Conservation (phyloP, 805 yeast species). For the Spathaspora gorwiae region DNA sequence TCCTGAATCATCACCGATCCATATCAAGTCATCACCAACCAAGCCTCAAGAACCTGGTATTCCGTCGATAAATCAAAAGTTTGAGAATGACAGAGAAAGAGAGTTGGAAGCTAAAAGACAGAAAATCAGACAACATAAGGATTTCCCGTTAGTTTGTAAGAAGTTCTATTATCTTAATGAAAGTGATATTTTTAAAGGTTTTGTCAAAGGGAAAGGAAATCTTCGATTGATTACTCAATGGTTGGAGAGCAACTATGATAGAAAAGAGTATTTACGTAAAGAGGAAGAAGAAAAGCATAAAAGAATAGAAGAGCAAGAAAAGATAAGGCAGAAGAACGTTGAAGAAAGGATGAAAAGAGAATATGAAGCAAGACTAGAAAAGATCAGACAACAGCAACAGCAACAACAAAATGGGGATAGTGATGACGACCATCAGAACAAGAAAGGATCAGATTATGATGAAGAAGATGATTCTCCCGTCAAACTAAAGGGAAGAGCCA, state of each 20-base stretch:
- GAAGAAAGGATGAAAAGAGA: conserved; percentile 12
- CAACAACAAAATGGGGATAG: not conserved
- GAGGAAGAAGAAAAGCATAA: conserved; percentile 9
- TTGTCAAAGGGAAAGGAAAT: conserved; percentile 40
- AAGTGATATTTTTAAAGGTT: conserved; percentile 37
- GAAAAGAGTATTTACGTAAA: conserved; percentile 19
- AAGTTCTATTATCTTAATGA: conserved; percentile 37
- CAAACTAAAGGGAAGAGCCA: conserved; percentile 29
- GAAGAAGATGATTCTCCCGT: conserved; percentile 37
- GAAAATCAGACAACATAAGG: conserved; percentile 33
- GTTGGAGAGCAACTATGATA: conserved; percentile 32
- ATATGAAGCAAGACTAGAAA: conserved; percentile 9
- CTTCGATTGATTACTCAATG: conserved; percentile 36
- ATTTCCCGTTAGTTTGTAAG: conserved; percentile 33
- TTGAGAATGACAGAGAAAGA: conserved; percentile 19
- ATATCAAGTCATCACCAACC: conserved; percentile 23
- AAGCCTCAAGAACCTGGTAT: conserved; percentile 3
- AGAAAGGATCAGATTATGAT: conserved; percentile 10
- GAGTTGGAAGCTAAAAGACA: conserved; percentile 32
- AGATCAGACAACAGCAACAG: conserved; percentile 4
- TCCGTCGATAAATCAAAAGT: conserved; percentile 4
- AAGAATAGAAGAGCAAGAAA: conserved; percentile 9
- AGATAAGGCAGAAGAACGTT: conserved; percentile 10
- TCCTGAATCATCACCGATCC: conserved; percentile 38
- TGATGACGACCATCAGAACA: conserved; percentile 4